Evolutionary conservation across 805 yeast species (phyloP).

Genomic region (Saccharomycopsis sp.): DNA sequence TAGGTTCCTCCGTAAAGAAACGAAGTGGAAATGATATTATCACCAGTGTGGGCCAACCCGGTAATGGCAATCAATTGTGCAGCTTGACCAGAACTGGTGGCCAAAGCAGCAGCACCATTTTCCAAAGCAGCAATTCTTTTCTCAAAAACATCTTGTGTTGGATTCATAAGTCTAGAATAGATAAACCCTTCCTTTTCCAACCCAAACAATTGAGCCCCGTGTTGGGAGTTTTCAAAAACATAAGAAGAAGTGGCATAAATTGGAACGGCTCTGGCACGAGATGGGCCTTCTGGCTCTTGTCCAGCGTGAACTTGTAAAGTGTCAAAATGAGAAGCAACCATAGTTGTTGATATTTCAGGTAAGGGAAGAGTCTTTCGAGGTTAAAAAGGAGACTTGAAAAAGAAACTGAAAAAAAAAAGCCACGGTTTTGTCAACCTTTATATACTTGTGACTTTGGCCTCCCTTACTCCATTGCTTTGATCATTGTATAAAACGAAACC

Average conservation of each 20-base stretch:
- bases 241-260: conserved; percentile 88
- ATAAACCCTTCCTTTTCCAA: conserved; percentile 77
- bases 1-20: conserved; percentile 93
- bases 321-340: conserved; percentile 63
- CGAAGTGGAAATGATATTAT: conserved; percentile 80
- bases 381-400: background rate
- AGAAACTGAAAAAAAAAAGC: background rate
- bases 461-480: background rate
- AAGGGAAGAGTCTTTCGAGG: background rate
- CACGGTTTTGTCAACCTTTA: background rate
- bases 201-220: conserved; percentile 87
- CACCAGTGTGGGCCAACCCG: conserved; percentile 80
- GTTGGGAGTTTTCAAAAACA: conserved; percentile 78
- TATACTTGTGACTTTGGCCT: background rate
- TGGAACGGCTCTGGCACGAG: conserved; percentile 83
- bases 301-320: conserved; percentile 95
- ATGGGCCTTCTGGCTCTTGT: conserved; percentile 58
- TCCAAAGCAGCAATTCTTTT: conserved; percentile 88
- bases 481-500: too few relatives aligned
- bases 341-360: conserved; percentile 14
- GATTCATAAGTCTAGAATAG: conserved; percentile 86
- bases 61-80: conserved; percentile 83
- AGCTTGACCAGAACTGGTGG: conserved; percentile 93
- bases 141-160: conserved; percentile 87
- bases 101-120: conserved; percentile 84